Evolutionary conservation across 2,329 filamentous ascomycete species (phyloP).

Genomic region (Escovopsis sp.): DNA sequence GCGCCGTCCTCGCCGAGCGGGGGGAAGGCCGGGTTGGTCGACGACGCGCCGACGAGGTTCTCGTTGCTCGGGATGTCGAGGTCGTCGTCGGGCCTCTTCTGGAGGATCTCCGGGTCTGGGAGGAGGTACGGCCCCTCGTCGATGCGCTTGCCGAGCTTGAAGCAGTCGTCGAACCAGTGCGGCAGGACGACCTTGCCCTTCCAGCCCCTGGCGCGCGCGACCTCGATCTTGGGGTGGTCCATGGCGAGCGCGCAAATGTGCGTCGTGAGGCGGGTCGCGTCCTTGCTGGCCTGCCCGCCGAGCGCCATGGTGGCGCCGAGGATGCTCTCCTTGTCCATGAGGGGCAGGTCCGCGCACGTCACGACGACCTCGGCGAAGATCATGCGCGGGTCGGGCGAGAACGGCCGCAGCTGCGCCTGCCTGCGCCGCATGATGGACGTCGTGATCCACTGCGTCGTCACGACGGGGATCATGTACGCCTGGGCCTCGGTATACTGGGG

Average conservation of each 20-base stretch:
- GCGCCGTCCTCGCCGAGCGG: too few relatives aligned
- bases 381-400: conserved; percentile 78
- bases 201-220: conserved; percentile 48
- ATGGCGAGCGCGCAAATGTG: conserved; percentile 75
- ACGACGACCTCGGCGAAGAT: conserved; percentile 79
- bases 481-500: conserved; percentile 65
- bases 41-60: conserved; percentile 54
- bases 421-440: conserved; percentile 55
- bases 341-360: conserved; percentile 70
- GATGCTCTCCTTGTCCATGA: conserved; percentile 82
- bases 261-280: conserved; percentile 61
- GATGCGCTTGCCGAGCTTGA: conserved; percentile 83
- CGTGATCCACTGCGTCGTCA: conserved; percentile 69
- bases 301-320: conserved; percentile 78
- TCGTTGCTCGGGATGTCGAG: conserved; percentile 42
- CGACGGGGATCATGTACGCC: conserved; percentile 67
- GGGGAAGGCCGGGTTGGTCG: conserved; percentile 24
- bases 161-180: conserved; percentile 96
- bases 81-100: conserved; percentile 37
- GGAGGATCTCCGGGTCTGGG: conserved; percentile 75
- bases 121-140: conserved; percentile 75
- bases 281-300: conserved; percentile 65
- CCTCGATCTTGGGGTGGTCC: conserved; percentile 55
- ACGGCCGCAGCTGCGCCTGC: conserved; percentile 64
- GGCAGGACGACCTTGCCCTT: conserved; percentile 76